These are phyloP conservation scores for Sanghuangporus baumii DNA, from an alignment of 1,284 basidiomycete species.

Conservation along the genomic window DNA sequence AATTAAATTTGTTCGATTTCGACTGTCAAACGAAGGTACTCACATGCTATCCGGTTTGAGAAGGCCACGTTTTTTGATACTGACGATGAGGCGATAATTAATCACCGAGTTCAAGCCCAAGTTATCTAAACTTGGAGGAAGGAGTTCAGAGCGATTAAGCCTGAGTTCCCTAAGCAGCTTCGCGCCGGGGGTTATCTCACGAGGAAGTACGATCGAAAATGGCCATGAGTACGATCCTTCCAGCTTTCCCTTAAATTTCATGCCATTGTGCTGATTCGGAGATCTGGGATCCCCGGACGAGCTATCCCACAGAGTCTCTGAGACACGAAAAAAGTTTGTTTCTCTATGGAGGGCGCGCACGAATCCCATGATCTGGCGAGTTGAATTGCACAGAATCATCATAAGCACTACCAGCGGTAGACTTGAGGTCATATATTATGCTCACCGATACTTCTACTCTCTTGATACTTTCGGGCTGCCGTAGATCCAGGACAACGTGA, in stretches of 20 bases:
- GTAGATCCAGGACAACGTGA: constrained; percentile 8
- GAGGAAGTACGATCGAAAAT: constrained; percentile 13
- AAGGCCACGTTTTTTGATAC: constrained; percentile 10
- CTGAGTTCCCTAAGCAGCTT: constrained; percentile 7
- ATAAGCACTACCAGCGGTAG: not conserved
- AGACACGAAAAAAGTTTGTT: constrained; percentile 2
- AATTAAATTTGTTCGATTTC: not conserved
- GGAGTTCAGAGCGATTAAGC: constrained; percentile 5
- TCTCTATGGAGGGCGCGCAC: constrained; percentile 2
- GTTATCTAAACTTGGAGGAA: constrained; percentile 8
- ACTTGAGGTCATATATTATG: not conserved
- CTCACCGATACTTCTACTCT: constrained; percentile 13
- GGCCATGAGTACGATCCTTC: constrained; percentile 12
- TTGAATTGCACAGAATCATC: no score
- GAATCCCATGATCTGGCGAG: constrained; percentile 9
- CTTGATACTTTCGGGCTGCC: constrained; percentile 13
- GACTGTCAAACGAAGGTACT: not conserved
- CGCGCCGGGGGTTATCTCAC: not conserved
- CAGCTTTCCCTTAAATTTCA: constrained; percentile 13
- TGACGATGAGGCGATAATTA: constrained; percentile 8
- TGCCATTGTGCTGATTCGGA: not conserved
- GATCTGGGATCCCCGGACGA: constrained; percentile 4
- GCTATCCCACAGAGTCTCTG: constrained; percentile 12
- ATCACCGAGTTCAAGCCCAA: constrained; percentile 4
- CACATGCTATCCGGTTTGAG: constrained; percentile 7